These are phyloP conservation scores for Raffaelea arxii DNA, from an alignment of 2,329 filamentous ascomycete species.

Conservation along the genomic window DNA sequence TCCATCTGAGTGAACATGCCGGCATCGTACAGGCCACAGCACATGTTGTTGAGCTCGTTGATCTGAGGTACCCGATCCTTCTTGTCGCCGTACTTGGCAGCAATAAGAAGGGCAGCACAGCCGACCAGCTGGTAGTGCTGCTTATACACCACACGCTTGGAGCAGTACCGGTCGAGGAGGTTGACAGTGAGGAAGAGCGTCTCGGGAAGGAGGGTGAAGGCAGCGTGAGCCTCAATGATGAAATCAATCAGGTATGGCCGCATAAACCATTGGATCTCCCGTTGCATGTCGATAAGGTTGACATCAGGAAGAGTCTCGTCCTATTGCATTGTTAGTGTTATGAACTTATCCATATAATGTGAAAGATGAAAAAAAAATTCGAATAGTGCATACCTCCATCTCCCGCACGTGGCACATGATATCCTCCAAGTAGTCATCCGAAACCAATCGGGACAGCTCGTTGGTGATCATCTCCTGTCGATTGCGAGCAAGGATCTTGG, in stretches of 20 bases:
- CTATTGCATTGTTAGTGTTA: constrained; percentile 21
- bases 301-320: constrained; percentile 88
- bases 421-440: constrained; percentile 89
- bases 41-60: constrained; percentile 96
- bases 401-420: constrained; percentile 88
- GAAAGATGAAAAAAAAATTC: background rate
- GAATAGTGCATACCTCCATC: constrained; percentile 63
- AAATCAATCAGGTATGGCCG: constrained; percentile 96
- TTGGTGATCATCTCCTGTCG: constrained; percentile 81
- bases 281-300: constrained; percentile 96
- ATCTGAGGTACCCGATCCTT: constrained; percentile 98
- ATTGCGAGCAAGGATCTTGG: constrained; percentile 69
- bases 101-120: constrained; percentile 90
- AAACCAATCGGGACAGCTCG: constrained; percentile 75
- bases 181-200: constrained; percentile 96
- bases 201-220: constrained; percentile 87
- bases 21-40: constrained; percentile 94
- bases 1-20: constrained; percentile 99
- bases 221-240: constrained; percentile 90
- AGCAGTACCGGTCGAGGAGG: constrained; percentile 95
- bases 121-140: constrained; percentile 97
- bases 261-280: constrained; percentile 99
- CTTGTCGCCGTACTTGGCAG: constrained; percentile 96
- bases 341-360: background rate
- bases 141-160: constrained; percentile 95